phyloP scores from a whole-genome alignment of 352 stramenopile species.

The Hyaloperonospora brassicae region DNA sequence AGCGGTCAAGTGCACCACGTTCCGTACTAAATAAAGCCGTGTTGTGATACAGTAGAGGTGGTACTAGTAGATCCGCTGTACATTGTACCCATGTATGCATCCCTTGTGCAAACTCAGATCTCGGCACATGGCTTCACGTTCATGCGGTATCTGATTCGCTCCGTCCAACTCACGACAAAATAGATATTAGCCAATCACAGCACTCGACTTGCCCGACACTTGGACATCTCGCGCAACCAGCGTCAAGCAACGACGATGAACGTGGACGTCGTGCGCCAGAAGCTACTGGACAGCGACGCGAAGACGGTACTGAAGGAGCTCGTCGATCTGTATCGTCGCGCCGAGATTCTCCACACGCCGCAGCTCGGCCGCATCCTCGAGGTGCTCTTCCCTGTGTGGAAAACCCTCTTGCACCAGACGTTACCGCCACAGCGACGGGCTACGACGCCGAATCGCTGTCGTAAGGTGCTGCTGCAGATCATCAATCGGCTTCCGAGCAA shows the following conservation, averaged over 20 bases:
- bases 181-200: constrained; percentile 11
- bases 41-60: too few species aligned
- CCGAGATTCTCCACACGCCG: constrained; percentile 82
- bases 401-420: constrained; percentile 69
- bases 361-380: constrained; percentile 89
- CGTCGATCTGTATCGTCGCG: constrained; percentile 78
- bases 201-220: too few species aligned
- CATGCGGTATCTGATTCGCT: constrained; percentile 6
- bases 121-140: too few species aligned
- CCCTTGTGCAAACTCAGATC: too few species aligned
- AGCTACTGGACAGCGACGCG: constrained; percentile 69
- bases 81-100: too few species aligned
- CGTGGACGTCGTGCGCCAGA: constrained; percentile 80
- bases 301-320: constrained; percentile 78
- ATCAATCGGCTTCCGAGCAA: constrained; percentile 92
- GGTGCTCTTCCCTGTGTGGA: constrained; percentile 86
- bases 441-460: constrained; percentile 81
- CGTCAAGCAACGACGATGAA: constrained; percentile 54
- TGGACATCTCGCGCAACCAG: not conserved
- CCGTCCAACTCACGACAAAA: not conserved
- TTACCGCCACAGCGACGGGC: constrained; percentile 65
- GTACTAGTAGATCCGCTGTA: too few species aligned
- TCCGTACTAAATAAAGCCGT: constrained; percentile 26
- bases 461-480: constrained; percentile 92
- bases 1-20: constrained; percentile 47